Percentiles rank a stretch among this genome's conserved stretches.
Conservation (phyloP, 345 rosid species). For the Salix koriyanagi region DNA sequence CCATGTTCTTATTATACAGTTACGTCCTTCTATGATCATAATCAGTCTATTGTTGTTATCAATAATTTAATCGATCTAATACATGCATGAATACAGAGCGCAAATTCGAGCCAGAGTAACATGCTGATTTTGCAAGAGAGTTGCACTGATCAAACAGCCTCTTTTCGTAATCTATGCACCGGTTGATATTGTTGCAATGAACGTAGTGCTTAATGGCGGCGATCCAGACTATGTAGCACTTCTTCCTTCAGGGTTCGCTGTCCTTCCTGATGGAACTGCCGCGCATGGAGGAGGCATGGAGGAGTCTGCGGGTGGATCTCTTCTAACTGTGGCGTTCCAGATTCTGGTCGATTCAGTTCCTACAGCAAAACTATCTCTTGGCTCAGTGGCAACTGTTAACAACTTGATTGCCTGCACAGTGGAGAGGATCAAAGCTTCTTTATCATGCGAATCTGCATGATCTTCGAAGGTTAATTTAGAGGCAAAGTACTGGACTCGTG, state of each 20-base stretch:
- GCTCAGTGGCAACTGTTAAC: slow-evolving; percentile 77
- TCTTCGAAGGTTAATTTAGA: background rate
- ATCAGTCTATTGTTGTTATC: background rate
- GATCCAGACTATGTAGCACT: slow-evolving; percentile 79
- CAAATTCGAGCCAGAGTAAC: slow-evolving; percentile 53
- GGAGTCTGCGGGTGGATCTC: slow-evolving; percentile 48
- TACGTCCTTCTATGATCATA: background rate
- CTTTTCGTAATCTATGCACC: slow-evolving; percentile 47
- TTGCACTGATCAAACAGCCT: slow-evolving; percentile 41
- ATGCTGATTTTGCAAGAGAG: slow-evolving; percentile 56
- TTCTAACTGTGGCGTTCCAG: slow-evolving; percentile 78
- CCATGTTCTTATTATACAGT: background rate
- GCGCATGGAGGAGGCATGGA: slow-evolving; percentile 12
- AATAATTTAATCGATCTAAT: background rate
- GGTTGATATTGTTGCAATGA: slow-evolving; percentile 44
- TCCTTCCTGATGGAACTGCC: slow-evolving; percentile 56
- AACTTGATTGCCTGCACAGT: slow-evolving; percentile 73
- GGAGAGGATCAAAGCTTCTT: slow-evolving; percentile 60
- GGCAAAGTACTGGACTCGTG: background rate
- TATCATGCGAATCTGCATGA: slow-evolving; percentile 39
- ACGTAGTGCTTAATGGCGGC: slow-evolving; percentile 48
- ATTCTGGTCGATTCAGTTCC: slow-evolving; percentile 75
- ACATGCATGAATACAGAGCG: slow-evolving; percentile 22
- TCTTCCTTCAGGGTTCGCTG: slow-evolving; percentile 78
- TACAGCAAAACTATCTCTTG: slow-evolving; percentile 70